Base-by-base conservation (phyloP, 106 monocot species). In the Acorus gramineus region DNA sequence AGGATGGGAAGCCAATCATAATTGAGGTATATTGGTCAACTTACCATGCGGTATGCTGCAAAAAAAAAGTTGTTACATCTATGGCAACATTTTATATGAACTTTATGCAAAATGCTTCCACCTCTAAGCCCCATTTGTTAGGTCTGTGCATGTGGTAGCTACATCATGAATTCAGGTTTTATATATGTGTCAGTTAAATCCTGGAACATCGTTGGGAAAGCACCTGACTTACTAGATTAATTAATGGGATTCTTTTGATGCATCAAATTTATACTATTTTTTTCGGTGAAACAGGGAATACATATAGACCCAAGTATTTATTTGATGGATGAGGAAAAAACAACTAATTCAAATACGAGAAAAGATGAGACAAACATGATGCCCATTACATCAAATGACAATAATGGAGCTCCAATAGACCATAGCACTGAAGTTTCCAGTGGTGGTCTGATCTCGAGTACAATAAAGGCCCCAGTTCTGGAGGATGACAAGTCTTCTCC, bases 1-100 rank as follows among this genome's bases (percentile, higher is more conserved):
- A 98, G 84, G 98, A 98, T 85, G 98, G 98, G 77, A 98, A 98
- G 66, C 92, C 98, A 73, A 98, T 98, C 57, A 98, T 98, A 57
- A 98, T 98, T 64, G 98, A 98, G 92, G 98, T 98, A 62, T 66
- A 28, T 28, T 28, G 28, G 28, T 28, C 28, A 28, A 28, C 28
- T 28, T 28, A 28, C 28, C 0, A 28, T 28, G 28, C 28, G 1
- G 28, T 28, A 28, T 28, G 28, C 28, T 28, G 28, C 28, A 28
- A 28, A 28, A 28, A 28, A 28, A 28, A 28, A 0, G 28, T 28
- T 28, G 28, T 28, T 28, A 28, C 28, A 28, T 28, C 28, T 28
- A 28, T 28, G 28, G 28, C 28, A 28, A 28, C 28, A 28, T 28
- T 28, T 28, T 28, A 28, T 28, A 28, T 28, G 28, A 28, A 28